Percentiles rank a stretch among this genome's conserved stretches.
phyloP scores from a whole-genome alignment of 192 early-diverging fungal species.

The Linnemannia exigua region DNA sequence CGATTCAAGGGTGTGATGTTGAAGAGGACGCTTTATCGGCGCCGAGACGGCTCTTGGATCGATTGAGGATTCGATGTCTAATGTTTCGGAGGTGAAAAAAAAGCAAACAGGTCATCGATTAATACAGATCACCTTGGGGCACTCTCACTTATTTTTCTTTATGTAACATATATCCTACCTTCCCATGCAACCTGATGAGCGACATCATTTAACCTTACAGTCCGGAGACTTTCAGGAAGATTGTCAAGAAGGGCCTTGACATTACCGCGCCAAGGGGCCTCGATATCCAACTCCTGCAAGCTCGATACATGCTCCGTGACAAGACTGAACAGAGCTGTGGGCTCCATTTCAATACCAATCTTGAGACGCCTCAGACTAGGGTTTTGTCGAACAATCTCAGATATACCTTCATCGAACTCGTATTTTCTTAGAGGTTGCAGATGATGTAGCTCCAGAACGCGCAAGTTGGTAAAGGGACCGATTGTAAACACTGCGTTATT shows the following conservation, averaged over 20 bases:
- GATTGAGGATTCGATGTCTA: background rate
- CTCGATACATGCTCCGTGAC: background rate
- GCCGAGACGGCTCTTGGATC: no score
- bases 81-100: no score
- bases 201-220: background rate
- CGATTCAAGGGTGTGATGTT: slow-evolving; percentile 5
- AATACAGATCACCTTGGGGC: no score
- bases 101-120: no score
- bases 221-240: slow-evolving; percentile 3
- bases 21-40: background rate
- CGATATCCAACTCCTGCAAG: slow-evolving; percentile 5
- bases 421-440: no score
- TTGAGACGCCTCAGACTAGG: background rate
- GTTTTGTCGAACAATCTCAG: slow-evolving; percentile 1
- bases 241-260: slow-evolving; percentile 8
- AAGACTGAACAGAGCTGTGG: background rate
- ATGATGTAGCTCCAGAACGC: background rate
- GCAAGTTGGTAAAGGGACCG: background rate
- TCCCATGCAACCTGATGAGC: background rate
- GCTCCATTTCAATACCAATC: background rate
- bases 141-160: no score
- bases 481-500: background rate
- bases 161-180: no score
- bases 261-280: background rate
- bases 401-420: background rate